These are phyloP conservation scores for Nicotiana knightiana DNA, from an alignment of 257 asterid species.

Conservation along the genomic window DNA sequence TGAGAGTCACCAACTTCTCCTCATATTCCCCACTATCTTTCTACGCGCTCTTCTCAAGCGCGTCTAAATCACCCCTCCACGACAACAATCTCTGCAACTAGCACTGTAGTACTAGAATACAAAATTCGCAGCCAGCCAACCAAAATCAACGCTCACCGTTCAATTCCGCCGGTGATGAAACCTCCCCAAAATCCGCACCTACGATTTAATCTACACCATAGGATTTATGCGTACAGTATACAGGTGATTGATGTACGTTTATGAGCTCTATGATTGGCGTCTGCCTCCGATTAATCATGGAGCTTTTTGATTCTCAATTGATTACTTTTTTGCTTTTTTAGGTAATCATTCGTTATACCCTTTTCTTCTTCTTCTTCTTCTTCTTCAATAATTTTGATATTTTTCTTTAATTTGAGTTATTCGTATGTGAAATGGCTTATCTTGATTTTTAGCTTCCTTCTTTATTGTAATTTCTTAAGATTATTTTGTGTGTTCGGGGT, in stretches of 20 bases:
- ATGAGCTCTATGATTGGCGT: constrained; percentile 19
- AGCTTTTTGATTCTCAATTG: constrained; percentile 31
- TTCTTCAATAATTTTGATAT: background rate
- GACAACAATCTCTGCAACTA: constrained; percentile 1
- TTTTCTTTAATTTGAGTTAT: background rate
- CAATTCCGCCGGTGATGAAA: constrained; percentile 41
- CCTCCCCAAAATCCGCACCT: constrained; percentile 22
- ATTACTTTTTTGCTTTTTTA: constrained; percentile 20
- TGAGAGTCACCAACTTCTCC: constrained; percentile 6
- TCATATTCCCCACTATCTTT: background rate
- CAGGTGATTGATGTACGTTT: background rate
- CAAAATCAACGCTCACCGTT: background rate
- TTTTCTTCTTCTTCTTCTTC: background rate
- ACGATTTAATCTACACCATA: background rate
- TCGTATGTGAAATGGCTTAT: background rate
- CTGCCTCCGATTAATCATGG: constrained; percentile 24
- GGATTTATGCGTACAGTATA: background rate
- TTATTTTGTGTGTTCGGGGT: background rate
- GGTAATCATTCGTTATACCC: constrained; percentile 27
- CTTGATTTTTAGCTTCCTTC: background rate
- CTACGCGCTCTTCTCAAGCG: background rate
- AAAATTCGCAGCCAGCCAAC: constrained; percentile 12
- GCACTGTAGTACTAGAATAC: background rate
- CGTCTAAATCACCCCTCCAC: constrained; percentile 4
- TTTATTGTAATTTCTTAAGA: background rate